Evolutionary conservation across 495 filamentous ascomycete genomes (phyloP).

Genomic region (Penicillium lagena): DNA sequence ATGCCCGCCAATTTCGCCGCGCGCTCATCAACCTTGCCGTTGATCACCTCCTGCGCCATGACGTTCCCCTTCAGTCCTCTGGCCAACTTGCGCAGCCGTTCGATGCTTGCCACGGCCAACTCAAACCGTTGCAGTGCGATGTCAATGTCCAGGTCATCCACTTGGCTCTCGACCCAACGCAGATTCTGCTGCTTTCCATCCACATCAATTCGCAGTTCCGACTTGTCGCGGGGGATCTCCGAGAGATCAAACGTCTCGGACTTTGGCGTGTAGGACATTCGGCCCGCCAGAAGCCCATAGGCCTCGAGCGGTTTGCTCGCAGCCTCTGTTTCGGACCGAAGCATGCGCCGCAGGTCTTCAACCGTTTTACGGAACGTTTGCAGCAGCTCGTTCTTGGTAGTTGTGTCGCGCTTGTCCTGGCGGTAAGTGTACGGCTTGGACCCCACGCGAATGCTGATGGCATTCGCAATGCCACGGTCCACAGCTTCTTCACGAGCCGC

Average conservation of each 20-base stretch:
- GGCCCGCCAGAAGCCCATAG: conserved; percentile 62
- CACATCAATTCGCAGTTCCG: conserved; percentile 81
- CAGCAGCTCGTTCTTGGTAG: conserved; percentile 73
- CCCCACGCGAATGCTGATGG: conserved; percentile 85
- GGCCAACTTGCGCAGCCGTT: conserved; percentile 73
- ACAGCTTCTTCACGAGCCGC: conserved; percentile 46
- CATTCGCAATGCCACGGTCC: conserved; percentile 69
- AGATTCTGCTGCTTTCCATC: conserved; percentile 95
- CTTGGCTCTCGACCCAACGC: conserved; percentile 88
- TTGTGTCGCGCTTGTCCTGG: conserved; percentile 64
- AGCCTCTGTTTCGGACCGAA: conserved; percentile 78
- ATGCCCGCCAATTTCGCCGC: conserved; percentile 70
- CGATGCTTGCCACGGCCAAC: conserved; percentile 70
- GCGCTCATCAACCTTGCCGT: conserved; percentile 80
- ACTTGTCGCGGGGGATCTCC: conserved; percentile 62
- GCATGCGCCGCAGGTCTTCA: conserved; percentile 77
- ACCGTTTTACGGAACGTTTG: conserved; percentile 85
- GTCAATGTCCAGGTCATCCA: conserved; percentile 93
- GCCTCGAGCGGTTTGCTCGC: conserved; percentile 70
- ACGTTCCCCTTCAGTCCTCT: conserved; percentile 74
- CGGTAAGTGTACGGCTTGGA: conserved; percentile 90
- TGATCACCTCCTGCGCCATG: conserved; percentile 83
- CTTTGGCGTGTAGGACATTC: conserved; percentile 22
- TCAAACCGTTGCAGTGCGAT: conserved; percentile 91
- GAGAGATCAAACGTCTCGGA: conserved; percentile 55